Conservation (phyloP, 2,329 filamentous ascomycete genomes). For the Alternaria arbusti region DNA sequence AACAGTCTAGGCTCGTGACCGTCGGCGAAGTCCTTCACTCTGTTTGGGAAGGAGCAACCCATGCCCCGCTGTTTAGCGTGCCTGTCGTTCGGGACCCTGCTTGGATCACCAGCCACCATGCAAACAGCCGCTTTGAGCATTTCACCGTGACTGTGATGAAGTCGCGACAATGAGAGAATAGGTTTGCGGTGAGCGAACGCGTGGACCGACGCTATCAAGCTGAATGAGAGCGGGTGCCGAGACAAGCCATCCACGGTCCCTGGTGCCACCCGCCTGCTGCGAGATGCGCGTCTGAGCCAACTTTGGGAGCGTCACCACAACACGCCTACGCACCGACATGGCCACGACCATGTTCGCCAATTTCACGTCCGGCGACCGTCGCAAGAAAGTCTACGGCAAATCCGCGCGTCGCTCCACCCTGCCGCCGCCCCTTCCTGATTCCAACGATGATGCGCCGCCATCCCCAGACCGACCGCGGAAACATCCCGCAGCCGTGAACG, state of each 20-base stretch:
- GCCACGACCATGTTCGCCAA: constrained; percentile 35
- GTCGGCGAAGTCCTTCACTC: constrained; percentile 40
- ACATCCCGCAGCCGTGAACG: constrained; percentile 12
- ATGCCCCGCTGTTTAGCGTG: constrained; percentile 31
- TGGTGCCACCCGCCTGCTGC: neutral
- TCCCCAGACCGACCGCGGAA: constrained; percentile 45
- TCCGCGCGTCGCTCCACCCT: constrained; percentile 31
- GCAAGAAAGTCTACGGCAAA: constrained; percentile 50
- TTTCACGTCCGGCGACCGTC: constrained; percentile 40
- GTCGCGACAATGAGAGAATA: neutral
- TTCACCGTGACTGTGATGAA: constrained; percentile 13
- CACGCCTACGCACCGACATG: constrained; percentile 24
- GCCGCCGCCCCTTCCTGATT: constrained; percentile 18
- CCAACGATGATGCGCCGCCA: constrained; percentile 30
- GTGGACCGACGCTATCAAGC: constrained; percentile 1
- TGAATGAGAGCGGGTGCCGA: neutral
- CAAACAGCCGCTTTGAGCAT: constrained; percentile 4
- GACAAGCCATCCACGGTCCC: neutral
- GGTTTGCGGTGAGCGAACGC: constrained; percentile 7
- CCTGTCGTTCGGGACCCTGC: constrained; percentile 22
- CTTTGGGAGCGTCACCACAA: constrained; percentile 10
- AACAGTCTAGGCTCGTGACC: constrained; percentile 41
- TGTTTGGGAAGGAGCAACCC: constrained; percentile 25
- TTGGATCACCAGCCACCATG: constrained; percentile 20
- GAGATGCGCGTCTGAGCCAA: constrained; percentile 31